Evolutionary conservation across 257 asterid genomes (phyloP), one percentile per base, ranked within the genome.

Genomic region (Solanum ossicruentum): DNA sequence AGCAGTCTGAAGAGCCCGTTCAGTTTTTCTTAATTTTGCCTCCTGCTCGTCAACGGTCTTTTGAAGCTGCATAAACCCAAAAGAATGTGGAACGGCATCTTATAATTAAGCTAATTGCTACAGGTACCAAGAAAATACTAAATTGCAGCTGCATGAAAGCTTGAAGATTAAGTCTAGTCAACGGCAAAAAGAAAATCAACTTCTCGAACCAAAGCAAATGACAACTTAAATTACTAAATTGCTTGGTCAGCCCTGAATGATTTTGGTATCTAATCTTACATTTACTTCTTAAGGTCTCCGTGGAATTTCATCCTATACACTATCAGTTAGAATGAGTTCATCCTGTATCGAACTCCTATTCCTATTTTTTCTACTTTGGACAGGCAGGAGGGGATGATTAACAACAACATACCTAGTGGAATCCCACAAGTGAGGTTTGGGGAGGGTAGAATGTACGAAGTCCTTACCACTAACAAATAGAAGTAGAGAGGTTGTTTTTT

Each of bases 1-100:
- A 28, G 99, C 98, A 86, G 92, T 90, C 83, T 90, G 93, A 92
- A 93, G 99, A 83, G 99, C 98, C 12, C 98, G 96, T 85, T 94
- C 93, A 87, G 98, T 94, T 94, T 96, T 95, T 16, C 91, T 95
- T 84, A 96, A 80, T 90, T 89, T 94, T n/a, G 89, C 87, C 88
- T 88, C 92, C 93, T 94, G 98, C 84, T 93, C 96, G 63, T 88
- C 92, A 54, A 88, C 84, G 61, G 75, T 89, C 87, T 90, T 94
- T 86, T 94, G 90, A 84, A 94, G 96, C 99, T 96, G 98, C 87
- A 82, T 36, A 83, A 52, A 78, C 10, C 21, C 17, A 78, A 52
- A 52, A 78, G 61, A 75, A 60, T 60, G 10, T 8, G 82, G 41
- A 75, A 21, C 4, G 23, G 2, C 43, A 75, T 75, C 2, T 7